Conservation (phyloP, 257 asterid species). For the Gentiana macrophylla region DNA sequence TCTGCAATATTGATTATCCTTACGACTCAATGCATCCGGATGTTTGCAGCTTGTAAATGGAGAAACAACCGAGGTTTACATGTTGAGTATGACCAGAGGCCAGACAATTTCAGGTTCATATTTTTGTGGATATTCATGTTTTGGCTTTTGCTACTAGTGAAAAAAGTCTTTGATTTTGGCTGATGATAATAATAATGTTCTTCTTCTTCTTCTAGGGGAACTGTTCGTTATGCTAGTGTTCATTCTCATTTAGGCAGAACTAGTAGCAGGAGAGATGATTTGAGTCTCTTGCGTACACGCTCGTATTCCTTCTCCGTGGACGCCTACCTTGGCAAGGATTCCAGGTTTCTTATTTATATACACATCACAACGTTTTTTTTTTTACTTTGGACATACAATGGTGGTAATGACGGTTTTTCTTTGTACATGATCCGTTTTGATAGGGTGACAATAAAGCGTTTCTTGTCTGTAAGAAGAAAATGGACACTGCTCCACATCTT, state of each 20-base stretch:
- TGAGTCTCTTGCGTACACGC: conserved; percentile 85
- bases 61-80: conserved; percentile 46
- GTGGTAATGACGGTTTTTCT: background rate
- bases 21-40: conserved; percentile 1
- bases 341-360: conserved; percentile 41
- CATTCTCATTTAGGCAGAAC: conserved; percentile 91
- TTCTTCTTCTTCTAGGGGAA: conserved; percentile 50
- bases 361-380: background rate
- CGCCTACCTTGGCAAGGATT: conserved; percentile 93
- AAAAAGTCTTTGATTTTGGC: background rate
- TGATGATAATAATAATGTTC: conserved; percentile 6
- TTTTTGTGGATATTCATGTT: background rate
- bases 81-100: conserved; percentile 79
- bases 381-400: background rate
- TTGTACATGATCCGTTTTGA: conserved; percentile 6
- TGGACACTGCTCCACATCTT: conserved; percentile 65
- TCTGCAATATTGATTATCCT: background rate
- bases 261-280: conserved; percentile 74
- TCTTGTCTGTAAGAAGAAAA: conserved; percentile 80
- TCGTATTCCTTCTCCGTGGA: conserved; percentile 69
- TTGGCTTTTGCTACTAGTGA: background rate
- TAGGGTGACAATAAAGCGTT: conserved; percentile 88
- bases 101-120: conserved; percentile 67
- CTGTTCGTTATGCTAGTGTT: conserved; percentile 84
- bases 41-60: conserved; percentile 67